Conservation (phyloP, 1,284 basidiomycete species). For the Rhodotorula glutinis region DNA sequence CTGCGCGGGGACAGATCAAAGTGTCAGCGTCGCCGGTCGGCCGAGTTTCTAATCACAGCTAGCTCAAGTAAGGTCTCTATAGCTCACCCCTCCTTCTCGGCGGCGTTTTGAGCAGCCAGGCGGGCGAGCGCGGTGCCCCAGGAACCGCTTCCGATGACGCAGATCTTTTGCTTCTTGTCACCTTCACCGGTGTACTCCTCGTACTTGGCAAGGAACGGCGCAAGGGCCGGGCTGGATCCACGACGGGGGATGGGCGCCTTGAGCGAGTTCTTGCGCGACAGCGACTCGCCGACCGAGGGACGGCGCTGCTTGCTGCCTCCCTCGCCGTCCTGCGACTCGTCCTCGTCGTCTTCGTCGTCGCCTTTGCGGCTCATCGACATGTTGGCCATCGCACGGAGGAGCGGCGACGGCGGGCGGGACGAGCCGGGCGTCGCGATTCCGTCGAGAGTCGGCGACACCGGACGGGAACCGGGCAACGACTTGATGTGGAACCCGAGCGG, state of each 20-base stretch:
- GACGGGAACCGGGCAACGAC: slow-evolving; percentile 34
- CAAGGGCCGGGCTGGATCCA: slow-evolving; percentile 27
- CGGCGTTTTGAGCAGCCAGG: slow-evolving; percentile 35
- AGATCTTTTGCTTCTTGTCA: slow-evolving; percentile 33
- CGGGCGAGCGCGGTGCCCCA: slow-evolving; percentile 40
- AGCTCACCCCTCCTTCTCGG: slow-evolving; percentile 31
- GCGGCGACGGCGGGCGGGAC: slow-evolving; percentile 37
- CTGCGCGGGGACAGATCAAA: slow-evolving; percentile 2
- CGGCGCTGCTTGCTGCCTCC: not conserved
- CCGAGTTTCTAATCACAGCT: accelerated
- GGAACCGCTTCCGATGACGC: slow-evolving; percentile 35
- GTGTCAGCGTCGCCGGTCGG: too few relatives aligned
- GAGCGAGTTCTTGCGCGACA: slow-evolving; percentile 36
- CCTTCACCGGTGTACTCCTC: slow-evolving; percentile 29
- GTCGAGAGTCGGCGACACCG: slow-evolving; percentile 24
- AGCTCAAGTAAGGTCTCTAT: too few relatives aligned
- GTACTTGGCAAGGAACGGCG: slow-evolving; percentile 39
- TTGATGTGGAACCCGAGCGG: slow-evolving; percentile 29
- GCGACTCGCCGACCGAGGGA: slow-evolving; percentile 16
- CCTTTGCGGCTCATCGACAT: slow-evolving; percentile 28
- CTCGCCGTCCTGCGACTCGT: not conserved
- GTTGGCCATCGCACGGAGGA: slow-evolving; percentile 31
- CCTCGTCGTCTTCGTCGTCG: slow-evolving; percentile 2
- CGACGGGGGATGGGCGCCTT: slow-evolving; percentile 24
- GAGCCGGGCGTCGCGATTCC: slow-evolving; percentile 32